Conservation (phyloP, 768 basidiomycete species). For the Pilatotrama ljubarskyi region DNA sequence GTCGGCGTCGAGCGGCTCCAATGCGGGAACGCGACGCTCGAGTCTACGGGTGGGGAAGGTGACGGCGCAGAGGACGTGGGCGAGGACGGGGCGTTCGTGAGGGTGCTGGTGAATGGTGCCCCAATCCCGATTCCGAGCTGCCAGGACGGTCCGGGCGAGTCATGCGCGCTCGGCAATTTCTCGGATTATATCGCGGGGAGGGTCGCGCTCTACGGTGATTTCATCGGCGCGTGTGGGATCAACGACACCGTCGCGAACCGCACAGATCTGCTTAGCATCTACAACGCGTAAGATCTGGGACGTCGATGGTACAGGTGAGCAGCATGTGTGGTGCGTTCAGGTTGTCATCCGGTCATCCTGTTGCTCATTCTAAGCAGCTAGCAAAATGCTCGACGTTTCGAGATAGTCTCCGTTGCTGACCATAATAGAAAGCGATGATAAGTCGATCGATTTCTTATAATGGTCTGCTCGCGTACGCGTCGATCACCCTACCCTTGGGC, state of each 20-base stretch:
- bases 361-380: too few species aligned
- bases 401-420: too few species aligned
- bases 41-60: background rate
- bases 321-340: too few species aligned
- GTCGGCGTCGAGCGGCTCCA: slow-evolving; percentile 18
- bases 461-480: too few species aligned
- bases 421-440: too few species aligned
- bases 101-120: slow-evolving; percentile 19
- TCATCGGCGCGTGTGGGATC: slow-evolving; percentile 20
- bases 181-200: slow-evolving; percentile 4
- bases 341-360: too few species aligned
- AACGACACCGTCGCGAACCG: slow-evolving; percentile 17
- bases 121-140: slow-evolving; percentile 20
- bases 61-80: background rate
- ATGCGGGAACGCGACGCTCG: slow-evolving; percentile 11
- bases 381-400: too few species aligned
- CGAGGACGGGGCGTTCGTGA: slow-evolving; percentile 8
- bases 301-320: too few species aligned
- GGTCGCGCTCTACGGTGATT: slow-evolving; percentile 15
- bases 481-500: too few species aligned
- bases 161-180: slow-evolving; percentile 16
- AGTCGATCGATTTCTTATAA: too few species aligned
- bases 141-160: slow-evolving; percentile 16
- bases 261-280: slow-evolving; percentile 15
- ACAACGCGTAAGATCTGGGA: background rate